phyloP scores from a whole-genome alignment of 441 rosid species.

The Pelargonium citronellum region DNA sequence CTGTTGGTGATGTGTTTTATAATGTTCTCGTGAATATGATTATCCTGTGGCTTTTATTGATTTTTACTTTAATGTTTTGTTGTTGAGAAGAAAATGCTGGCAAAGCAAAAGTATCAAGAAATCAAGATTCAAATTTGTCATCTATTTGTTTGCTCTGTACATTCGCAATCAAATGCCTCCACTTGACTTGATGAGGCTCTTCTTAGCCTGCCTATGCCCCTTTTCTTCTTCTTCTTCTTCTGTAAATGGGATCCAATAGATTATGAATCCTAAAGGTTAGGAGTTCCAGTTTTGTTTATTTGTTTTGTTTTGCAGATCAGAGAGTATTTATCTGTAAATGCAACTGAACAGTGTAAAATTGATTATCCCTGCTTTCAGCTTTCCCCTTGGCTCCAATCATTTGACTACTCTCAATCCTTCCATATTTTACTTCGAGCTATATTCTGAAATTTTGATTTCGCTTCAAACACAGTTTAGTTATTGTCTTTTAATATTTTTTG shows the following conservation, averaged over 20 bases:
- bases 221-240: not conserved
- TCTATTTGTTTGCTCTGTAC: not conserved
- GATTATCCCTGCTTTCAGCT: not conserved
- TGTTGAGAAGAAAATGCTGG: not conserved
- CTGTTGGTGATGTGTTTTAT: constrained; percentile 16
- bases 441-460: not conserved
- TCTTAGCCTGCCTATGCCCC: not conserved
- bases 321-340: not conserved
- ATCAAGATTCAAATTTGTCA: constrained; percentile 1
- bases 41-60: constrained; percentile 15
- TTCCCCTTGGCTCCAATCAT: not conserved
- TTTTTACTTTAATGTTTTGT: not conserved
- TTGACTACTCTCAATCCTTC: not conserved
- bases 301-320: not conserved
- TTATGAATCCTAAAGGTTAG: not conserved
- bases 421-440: not conserved
- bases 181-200: not conserved
- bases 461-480: not conserved
- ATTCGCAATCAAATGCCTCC: not conserved
- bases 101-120: not conserved
- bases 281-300: not conserved
- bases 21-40: not conserved
- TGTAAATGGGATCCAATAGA: not conserved
- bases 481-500: not conserved
- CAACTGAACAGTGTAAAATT: not conserved